Conservation (phyloP, 2,329 filamentous ascomycete species). For the Aureobasidium mangrovei region DNA sequence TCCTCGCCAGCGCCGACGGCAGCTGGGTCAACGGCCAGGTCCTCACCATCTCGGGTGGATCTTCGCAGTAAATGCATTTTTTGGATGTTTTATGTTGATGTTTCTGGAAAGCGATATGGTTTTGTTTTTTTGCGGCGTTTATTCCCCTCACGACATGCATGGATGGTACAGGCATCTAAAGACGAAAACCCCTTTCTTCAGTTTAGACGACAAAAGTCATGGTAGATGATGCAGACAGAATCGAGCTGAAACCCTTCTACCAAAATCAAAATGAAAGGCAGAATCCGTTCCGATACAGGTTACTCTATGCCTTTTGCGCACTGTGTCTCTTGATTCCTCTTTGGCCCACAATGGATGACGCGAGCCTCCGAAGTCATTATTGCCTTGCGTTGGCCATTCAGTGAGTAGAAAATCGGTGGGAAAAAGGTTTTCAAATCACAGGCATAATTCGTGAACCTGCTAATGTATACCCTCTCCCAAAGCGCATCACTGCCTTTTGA, state of each 20-base stretch:
- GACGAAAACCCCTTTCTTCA: background rate
- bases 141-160: constrained; percentile 1
- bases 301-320: too few relatives aligned
- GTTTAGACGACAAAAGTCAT: constrained; percentile 7
- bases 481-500: too few relatives aligned
- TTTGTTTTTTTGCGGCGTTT: constrained; percentile 10
- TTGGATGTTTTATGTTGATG: background rate
- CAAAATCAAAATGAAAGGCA: background rate
- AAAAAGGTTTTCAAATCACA: too few relatives aligned
- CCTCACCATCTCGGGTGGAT: constrained; percentile 36
- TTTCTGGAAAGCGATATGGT: background rate
- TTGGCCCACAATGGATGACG: too few relatives aligned
- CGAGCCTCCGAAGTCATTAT: too few relatives aligned
- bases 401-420: too few relatives aligned
- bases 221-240: constrained; percentile 2
- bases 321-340: too few relatives aligned
- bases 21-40: constrained; percentile 36
- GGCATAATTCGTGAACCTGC: too few relatives aligned
- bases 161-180: constrained; percentile 10
- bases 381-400: too few relatives aligned
- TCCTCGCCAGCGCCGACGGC: constrained; percentile 31
- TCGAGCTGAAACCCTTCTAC: background rate
- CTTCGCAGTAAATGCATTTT: constrained; percentile 26
- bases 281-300: too few relatives aligned
- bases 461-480: too few relatives aligned